A percentile compares a stretch with the other conserved stretches of the same genome.
These are phyloP conservation scores for Ophiostoma pallidulum DNA, from an alignment of 2,329 filamentous ascomycete species.

Conservation along the genomic window DNA sequence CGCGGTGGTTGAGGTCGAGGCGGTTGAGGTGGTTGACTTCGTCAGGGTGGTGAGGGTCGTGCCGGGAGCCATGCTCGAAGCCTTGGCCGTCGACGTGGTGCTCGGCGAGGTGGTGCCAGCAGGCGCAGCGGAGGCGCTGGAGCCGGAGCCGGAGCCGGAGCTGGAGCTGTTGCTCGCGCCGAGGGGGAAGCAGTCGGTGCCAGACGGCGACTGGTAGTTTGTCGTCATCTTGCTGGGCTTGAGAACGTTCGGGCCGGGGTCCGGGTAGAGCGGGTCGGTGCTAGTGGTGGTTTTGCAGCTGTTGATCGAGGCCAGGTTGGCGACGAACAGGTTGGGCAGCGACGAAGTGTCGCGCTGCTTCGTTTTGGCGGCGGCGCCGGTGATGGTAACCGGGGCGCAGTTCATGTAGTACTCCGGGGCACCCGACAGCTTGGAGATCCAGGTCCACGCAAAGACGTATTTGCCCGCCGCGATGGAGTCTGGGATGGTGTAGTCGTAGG, in stretches of 20 bases:
- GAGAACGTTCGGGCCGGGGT: constrained; percentile 19
- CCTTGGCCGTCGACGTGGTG: constrained; percentile 13
- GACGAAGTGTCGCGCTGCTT: constrained; percentile 17
- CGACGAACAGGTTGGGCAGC: constrained; percentile 50
- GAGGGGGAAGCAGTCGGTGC: constrained; percentile 16
- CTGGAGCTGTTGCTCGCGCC: constrained; percentile 4
- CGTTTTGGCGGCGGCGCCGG: constrained; percentile 17
- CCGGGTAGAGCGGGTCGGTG: constrained; percentile 20
- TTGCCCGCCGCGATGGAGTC: constrained; percentile 20
- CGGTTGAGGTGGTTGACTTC: neutral
- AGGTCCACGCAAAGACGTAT: constrained; percentile 52
- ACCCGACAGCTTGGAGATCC: constrained; percentile 48
- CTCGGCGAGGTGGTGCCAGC: constrained; percentile 9
- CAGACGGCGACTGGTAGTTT: constrained; percentile 13
- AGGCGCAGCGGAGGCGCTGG: neutral
- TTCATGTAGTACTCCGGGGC: constrained; percentile 62
- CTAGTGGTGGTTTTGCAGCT: constrained; percentile 17
- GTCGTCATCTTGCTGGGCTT: constrained; percentile 17
- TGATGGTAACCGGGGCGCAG: constrained; percentile 49
- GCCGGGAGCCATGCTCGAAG: neutral
- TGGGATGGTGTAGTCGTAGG: constrained; percentile 22
- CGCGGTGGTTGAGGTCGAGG: neutral
- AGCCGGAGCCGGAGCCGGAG: constrained; percentile 2
- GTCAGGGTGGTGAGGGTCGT: neutral
- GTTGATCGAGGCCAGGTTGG: constrained; percentile 35